Percentiles rank a stretch among this genome's conserved stretches.
These are phyloP conservation scores for Talaromyces sp. DNA, from an alignment of 2,329 filamentous ascomycete genomes.

Conservation along the genomic window DNA sequence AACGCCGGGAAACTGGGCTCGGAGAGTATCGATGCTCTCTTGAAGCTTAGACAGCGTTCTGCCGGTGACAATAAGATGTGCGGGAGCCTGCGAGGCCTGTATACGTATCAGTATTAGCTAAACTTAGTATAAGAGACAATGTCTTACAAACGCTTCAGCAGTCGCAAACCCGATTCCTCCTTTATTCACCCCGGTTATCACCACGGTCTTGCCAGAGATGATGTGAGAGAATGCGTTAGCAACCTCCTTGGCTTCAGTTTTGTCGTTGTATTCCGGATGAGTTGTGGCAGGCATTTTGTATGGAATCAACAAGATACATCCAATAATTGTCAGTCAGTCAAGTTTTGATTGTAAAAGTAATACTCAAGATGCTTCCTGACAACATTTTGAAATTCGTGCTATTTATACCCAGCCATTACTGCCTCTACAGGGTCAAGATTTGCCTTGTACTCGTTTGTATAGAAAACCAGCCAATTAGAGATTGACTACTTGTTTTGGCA, in stretches of 20 bases:
- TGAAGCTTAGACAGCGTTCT: conserved; percentile 11
- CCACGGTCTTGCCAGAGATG: conserved; percentile 27
- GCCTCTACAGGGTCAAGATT: too few relatives aligned
- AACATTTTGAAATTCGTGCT: background rate
- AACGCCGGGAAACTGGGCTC: conserved; percentile 11
- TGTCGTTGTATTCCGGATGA: conserved; percentile 28
- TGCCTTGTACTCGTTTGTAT: background rate
- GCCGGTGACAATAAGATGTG: conserved; percentile 12
- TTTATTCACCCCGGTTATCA: conserved; percentile 4
- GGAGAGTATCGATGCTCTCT: conserved; percentile 11
- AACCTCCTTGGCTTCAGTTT: conserved; percentile 37
- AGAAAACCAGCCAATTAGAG: conserved; percentile 5
- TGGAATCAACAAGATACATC: background rate
- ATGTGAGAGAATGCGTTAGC: conserved; percentile 29
- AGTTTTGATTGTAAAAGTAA: background rate
- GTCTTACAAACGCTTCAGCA: conserved; percentile 9
- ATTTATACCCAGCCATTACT: background rate
- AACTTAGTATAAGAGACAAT: background rate
- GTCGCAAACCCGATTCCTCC: conserved; percentile 4
- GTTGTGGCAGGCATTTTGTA: conserved; percentile 21
- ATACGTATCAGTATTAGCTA: background rate
- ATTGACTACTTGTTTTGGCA: conserved; percentile 2
- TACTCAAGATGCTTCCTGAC: background rate
- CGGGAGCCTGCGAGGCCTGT: conserved; percentile 16
- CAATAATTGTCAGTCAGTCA: too few relatives aligned